Evolutionary conservation across 257 asterid genomes (phyloP).

Genomic region (Galeopsis tetrahit): DNA sequence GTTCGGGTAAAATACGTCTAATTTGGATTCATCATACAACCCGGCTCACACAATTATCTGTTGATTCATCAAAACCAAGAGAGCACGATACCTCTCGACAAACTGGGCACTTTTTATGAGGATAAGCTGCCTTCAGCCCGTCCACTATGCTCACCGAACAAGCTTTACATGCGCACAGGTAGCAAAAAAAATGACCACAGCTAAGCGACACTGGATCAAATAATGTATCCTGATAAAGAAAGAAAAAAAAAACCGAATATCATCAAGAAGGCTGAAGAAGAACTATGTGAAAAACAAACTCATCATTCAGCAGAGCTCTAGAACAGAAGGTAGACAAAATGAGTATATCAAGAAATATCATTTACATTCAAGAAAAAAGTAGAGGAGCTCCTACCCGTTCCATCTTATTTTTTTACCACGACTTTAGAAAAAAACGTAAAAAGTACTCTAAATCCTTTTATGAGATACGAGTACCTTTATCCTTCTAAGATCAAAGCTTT

Average conservation of each 20-base stretch:
- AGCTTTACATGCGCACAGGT: constrained; percentile 90
- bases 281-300: neutral
- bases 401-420: neutral
- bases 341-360: neutral
- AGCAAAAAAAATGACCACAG: constrained; percentile 92
- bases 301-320: neutral
- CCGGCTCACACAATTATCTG: no score
- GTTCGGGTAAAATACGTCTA: no score
- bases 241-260: neutral
- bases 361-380: neutral
- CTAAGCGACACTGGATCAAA: constrained; percentile 87
- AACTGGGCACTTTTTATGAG: constrained; percentile 71
- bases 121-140: constrained; percentile 66
- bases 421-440: neutral
- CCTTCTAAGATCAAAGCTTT: constrained; percentile 5
- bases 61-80: neutral
- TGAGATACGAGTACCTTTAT: neutral
- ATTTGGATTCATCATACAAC: neutral
- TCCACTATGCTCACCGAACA: constrained; percentile 85
- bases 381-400: neutral
- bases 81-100: constrained; percentile 73
- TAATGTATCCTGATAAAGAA: constrained; percentile 66
- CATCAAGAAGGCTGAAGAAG: neutral
- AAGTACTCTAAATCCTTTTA: neutral
- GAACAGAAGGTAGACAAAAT: neutral